A percentile compares a stretch with the other conserved stretches of the same genome.
These are phyloP conservation scores for Begonia masoniana DNA, from an alignment of 306 rosid species.

Conservation along the genomic window DNA sequence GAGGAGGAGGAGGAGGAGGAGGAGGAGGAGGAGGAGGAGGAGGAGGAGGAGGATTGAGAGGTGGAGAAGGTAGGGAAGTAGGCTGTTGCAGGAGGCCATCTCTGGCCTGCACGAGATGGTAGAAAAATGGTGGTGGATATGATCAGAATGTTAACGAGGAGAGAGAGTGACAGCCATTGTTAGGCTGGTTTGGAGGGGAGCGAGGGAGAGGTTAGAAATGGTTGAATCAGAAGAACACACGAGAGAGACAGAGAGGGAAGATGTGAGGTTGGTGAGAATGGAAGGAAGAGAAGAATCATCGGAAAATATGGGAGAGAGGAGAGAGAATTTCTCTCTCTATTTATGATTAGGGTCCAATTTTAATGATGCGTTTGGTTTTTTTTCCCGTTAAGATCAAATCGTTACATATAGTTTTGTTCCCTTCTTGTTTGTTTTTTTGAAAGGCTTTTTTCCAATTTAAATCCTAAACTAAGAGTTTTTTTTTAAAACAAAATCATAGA, in stretches of 20 bases:
- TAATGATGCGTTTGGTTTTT: no score
- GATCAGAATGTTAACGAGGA: slow-evolving; percentile 6
- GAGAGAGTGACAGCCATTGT: slow-evolving; percentile 35
- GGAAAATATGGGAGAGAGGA: not conserved
- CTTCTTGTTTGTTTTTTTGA: no score
- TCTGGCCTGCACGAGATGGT: slow-evolving; percentile 28
- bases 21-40: slow-evolving; percentile 10
- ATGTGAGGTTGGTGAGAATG: not conserved
- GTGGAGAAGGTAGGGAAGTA: slow-evolving; percentile 23
- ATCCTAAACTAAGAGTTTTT: no score
- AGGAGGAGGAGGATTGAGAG: slow-evolving; percentile 26
- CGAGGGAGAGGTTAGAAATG: no score
- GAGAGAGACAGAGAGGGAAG: slow-evolving; percentile 8
- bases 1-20: slow-evolving; percentile 41
- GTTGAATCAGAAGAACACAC: no score
- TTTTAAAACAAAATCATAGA: no score
- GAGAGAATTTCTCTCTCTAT: slow-evolving; percentile 13
- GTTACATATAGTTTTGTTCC: no score
- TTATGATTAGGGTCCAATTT: no score
- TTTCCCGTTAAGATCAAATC: no score
- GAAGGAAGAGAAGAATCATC: slow-evolving; percentile 8
- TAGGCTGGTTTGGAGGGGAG: slow-evolving; percentile 16
- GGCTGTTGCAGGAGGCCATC: slow-evolving; percentile 42
- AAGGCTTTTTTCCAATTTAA: no score
- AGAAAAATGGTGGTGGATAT: slow-evolving; percentile 19